Conservation (phyloP, 2,329 filamentous ascomycete species). For the Didymella pinodella region DNA sequence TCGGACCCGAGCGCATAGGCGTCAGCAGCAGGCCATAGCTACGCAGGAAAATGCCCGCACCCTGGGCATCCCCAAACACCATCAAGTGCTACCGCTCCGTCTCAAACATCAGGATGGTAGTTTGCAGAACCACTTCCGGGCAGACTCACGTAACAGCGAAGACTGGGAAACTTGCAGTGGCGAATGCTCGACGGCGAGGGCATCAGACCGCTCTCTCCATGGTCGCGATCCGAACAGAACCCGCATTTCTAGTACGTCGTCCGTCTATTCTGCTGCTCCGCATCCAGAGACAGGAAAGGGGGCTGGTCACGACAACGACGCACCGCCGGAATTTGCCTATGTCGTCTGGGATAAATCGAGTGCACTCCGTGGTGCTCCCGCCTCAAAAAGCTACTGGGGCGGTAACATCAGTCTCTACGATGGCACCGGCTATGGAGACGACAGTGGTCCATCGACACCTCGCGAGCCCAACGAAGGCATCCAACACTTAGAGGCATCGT, state of each 20-base stretch:
- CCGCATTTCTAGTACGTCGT: neutral
- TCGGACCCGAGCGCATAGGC: neutral
- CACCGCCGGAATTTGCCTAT: conserved; percentile 11
- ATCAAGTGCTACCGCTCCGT: conserved; percentile 8
- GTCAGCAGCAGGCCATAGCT: conserved; percentile 1
- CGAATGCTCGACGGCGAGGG: neutral
- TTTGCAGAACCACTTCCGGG: neutral
- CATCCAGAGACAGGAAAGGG: neutral
- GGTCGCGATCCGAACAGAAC: neutral
- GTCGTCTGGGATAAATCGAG: conserved; percentile 16
- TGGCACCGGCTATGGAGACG: conserved; percentile 36
- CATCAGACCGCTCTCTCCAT: neutral
- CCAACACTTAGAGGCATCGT: neutral
- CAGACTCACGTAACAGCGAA: conserved; percentile 5
- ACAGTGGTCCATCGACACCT: conserved; percentile 9
- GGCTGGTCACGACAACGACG: neutral
- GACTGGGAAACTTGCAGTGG: conserved; percentile 8
- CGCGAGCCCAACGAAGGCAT: conserved; percentile 11
- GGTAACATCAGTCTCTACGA: conserved; percentile 34
- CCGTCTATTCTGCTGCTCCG: neutral
- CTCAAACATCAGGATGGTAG: conserved; percentile 4
- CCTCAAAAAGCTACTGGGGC: conserved; percentile 23
- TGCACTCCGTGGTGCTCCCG: neutral
- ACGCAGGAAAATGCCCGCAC: neutral
- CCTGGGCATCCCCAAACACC: neutral